phyloP scores from a whole-genome alignment of 176 grass and related monocot species.

The Oropetium thomaeum region DNA sequence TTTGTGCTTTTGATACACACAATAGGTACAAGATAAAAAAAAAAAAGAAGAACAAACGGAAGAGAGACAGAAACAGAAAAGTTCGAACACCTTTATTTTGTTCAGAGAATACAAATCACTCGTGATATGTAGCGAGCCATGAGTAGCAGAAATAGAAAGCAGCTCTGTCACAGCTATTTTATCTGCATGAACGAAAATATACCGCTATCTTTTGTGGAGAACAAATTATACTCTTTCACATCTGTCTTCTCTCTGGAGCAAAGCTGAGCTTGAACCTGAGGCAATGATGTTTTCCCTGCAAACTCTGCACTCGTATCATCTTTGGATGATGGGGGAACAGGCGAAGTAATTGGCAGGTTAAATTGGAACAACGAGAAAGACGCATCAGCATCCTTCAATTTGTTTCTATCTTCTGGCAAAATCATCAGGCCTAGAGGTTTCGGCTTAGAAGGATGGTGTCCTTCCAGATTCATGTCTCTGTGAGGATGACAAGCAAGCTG shows the following conservation, averaged over 20 bases:
- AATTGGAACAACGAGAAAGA: constrained; percentile 93
- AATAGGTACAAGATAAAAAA: not conserved
- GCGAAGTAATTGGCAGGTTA: constrained; percentile 61
- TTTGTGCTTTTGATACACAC: not conserved
- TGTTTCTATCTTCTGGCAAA: constrained; percentile 29
- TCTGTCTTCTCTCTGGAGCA: constrained; percentile 68
- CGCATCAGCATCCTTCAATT: constrained; percentile 27
- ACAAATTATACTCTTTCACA: constrained; percentile 34
- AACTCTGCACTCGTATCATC: constrained; percentile 47
- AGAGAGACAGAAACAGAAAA: not conserved
- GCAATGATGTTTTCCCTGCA: constrained; percentile 18
- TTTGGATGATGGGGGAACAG: constrained; percentile 40
- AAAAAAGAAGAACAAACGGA: not conserved
- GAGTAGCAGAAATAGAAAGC: not conserved
- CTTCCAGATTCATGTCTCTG: constrained; percentile 36
- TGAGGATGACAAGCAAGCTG: constrained; percentile 28
- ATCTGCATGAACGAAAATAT: constrained; percentile 31
- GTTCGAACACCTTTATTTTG: constrained; percentile 1
- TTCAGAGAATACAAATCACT: constrained; percentile 9
- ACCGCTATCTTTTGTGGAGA: constrained; percentile 8
- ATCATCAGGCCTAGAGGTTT: constrained; percentile 9
- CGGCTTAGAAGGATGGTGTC: constrained; percentile 27
- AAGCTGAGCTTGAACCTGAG: constrained; percentile 38
- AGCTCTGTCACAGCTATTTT: constrained; percentile 4
- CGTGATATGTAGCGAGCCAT: not conserved